Conservation (phyloP, 2,329 filamentous ascomycete species). For the Harringtonia aguacate region DNA sequence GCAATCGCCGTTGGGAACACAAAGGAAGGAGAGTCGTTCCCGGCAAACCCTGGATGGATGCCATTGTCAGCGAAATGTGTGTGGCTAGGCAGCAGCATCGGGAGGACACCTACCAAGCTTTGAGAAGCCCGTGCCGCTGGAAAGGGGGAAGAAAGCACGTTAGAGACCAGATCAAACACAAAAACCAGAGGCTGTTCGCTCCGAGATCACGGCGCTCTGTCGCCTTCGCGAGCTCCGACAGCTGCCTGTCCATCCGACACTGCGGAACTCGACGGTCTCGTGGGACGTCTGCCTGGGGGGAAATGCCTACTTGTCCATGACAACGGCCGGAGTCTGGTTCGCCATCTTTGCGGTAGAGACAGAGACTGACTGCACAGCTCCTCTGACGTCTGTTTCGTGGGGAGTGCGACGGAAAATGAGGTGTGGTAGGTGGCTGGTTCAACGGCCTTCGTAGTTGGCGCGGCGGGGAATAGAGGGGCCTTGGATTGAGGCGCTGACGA, state of each 20-base stretch:
- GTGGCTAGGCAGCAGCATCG: constrained; percentile 6
- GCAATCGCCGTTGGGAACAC: constrained; percentile 98
- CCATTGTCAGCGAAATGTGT: neutral
- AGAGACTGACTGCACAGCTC: constrained; percentile 4
- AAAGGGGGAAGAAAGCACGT: constrained; percentile 20
- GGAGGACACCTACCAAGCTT: constrained; percentile 74
- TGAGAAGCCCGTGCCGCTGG: constrained; percentile 96
- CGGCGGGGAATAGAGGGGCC: constrained; percentile 1
- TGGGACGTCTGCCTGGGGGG: constrained; percentile 16
- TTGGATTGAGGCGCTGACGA: too few species aligned
- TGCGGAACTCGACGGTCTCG: too few species aligned
- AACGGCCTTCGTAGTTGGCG: neutral
- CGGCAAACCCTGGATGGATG: constrained; percentile 70
- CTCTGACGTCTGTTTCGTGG: neutral
- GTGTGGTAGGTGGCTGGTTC: neutral
- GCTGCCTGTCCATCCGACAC: too few species aligned
- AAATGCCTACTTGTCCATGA: constrained; percentile 97
- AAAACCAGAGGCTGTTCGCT: too few species aligned
- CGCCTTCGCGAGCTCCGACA: too few species aligned
- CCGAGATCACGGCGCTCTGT: too few species aligned
- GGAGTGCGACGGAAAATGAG: neutral
- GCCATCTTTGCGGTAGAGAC: constrained; percentile 55
- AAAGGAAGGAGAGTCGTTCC: constrained; percentile 98
- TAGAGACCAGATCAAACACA: constrained; percentile 20
- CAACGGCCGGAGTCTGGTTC: constrained; percentile 98